Base-by-base conservation (phyloP, 352 stramenopile species). In the Globisporangium recalcitrans region DNA sequence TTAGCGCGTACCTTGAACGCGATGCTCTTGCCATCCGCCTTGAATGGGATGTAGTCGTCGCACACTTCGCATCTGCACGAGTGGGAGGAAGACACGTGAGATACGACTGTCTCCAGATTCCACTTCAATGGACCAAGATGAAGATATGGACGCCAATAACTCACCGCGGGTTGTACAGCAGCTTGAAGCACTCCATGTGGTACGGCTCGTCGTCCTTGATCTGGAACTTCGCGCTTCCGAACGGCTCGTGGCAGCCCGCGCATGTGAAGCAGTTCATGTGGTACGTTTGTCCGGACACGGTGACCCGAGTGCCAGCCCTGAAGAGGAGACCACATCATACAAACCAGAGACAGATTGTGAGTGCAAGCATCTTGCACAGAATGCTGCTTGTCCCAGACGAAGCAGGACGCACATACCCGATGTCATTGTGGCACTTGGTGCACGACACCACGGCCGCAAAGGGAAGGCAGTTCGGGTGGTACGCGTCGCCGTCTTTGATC, bases 91-190 rank as follows among this genome's bases (percentile, higher is more conserved):
- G 14, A 14, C 36, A 42, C 5, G n/a, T 42, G 36, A 42, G 36
- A n/a, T 19, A 42, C 13, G 13, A 19, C 2, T 42, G 13, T 42
- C n/a, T 8, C 6, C 29, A 32, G 29, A 32, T 32, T 32, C 9
- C 29, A 4, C 9, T 32, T 8, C 13, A 42, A 42, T n/a, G 11
- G 36, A 4, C 0, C 34, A 19, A 42, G 7, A 19, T 1, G 8
- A 42, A 42, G 4, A 5, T n/a, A 42, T n/a, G 36, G 36, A n/a
- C 36, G 13, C 4, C 27, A 51, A 7, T 19, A 29, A 14, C 5
- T 71, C 60, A 87, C 75, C 70, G 68, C 10, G 80, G 82, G 46
- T 88, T 75, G 51, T 78, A 91, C 36, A 91, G 78, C 55, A 75
- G 67, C 47, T 77, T 74, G 69, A 81, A 88, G 68, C 80, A 91